Evolutionary conservation across 352 stramenopile species (phyloP).

Genomic region (Pythium vanterpoolii): DNA sequence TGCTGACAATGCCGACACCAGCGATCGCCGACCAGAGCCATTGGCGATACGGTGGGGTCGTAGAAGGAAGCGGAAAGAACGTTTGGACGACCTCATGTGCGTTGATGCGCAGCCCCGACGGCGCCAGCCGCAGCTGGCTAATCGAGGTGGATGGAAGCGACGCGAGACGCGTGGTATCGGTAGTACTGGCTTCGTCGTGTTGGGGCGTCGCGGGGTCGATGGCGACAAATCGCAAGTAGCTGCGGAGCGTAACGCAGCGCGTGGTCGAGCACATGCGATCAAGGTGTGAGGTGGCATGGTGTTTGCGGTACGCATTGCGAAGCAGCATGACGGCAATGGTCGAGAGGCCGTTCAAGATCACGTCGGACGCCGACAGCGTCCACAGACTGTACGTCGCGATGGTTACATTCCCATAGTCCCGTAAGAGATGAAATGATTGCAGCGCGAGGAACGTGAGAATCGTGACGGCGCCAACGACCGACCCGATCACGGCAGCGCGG

Average conservation of each 20-base stretch:
- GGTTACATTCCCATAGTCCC: neutral
- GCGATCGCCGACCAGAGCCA: neutral
- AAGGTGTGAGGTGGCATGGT: neutral
- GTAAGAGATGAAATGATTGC: neutral
- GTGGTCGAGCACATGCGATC: neutral
- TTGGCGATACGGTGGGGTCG: neutral
- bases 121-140: neutral
- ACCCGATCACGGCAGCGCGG: neutral
- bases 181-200: neutral
- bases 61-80: neutral
- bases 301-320: constrained; percentile 13
- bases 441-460: neutral
- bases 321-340: constrained; percentile 3
- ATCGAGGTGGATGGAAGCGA: neutral
- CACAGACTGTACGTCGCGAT: neutral
- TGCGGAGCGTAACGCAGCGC: neutral
- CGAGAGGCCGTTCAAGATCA: neutral
- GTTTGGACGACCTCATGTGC: neutral
- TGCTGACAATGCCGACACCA: neutral
- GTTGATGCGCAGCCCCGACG: neutral
- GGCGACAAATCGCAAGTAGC: neutral
- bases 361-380: neutral
- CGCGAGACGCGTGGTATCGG: neutral
- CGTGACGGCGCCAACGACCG: neutral
- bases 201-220: neutral